Evolutionary conservation across 257 asterid genomes (phyloP).

Genomic region (Oldenlandia corymbosa): DNA sequence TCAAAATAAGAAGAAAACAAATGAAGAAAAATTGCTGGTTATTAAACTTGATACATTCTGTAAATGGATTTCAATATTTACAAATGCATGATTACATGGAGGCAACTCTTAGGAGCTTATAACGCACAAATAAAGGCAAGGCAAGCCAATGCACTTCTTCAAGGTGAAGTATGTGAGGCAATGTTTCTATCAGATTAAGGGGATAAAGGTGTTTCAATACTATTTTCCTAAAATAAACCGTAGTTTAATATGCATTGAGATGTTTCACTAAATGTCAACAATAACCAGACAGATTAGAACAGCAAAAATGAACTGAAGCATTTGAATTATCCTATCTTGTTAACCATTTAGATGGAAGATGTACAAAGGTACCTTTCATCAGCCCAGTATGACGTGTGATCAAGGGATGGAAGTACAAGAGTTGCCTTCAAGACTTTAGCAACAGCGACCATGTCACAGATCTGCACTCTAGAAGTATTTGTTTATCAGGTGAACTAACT

Average conservation of each 20-base stretch:
- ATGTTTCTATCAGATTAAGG: neutral
- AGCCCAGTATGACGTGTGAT: slow-evolving; percentile 96
- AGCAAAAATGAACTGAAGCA: neutral
- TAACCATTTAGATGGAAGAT: neutral
- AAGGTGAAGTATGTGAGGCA: neutral
- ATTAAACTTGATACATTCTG: neutral
- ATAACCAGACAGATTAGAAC: neutral
- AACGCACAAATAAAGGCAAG: neutral
- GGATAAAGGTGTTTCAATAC: neutral
- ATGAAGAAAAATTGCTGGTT: slow-evolving; percentile 7
- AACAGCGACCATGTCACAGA: slow-evolving; percentile 98
- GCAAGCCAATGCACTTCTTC: slow-evolving; percentile 9
- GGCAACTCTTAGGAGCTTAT: neutral
- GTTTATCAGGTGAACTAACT: slow-evolving; percentile 46
- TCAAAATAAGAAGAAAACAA: slow-evolving; percentile 1
- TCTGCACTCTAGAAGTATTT: slow-evolving; percentile 84
- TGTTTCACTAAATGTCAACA: neutral
- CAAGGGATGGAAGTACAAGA: slow-evolving; percentile 89
- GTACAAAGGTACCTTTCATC: slow-evolving; percentile 62
- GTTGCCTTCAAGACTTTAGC: slow-evolving; percentile 92
- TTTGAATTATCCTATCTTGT: neutral
- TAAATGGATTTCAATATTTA: neutral
- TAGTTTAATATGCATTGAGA: neutral
- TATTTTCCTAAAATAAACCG: neutral
- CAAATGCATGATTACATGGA: neutral